These are phyloP conservation scores for Melaleuca alternifolia DNA, from an alignment of 345 rosid species.

Conservation along the genomic window DNA sequence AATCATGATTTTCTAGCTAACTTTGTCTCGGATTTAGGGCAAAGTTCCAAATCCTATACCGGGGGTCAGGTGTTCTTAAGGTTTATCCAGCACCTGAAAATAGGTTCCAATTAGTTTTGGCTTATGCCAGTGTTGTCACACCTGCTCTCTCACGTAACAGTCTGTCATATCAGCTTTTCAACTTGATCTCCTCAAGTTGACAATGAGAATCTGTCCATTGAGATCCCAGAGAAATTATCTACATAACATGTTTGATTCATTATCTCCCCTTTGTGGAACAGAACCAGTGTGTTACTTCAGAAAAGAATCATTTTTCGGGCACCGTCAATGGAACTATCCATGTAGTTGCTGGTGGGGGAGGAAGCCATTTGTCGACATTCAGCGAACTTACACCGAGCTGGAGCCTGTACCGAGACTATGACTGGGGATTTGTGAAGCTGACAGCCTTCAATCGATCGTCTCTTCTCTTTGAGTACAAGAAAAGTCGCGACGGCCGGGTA, in stretches of 20 bases:
- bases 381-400: conserved; percentile 41
- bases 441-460: conserved; percentile 69
- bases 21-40: neutral
- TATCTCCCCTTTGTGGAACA: conserved; percentile 17
- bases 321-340: conserved; percentile 65
- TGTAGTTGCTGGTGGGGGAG: conserved; percentile 86
- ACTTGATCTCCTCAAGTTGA: neutral
- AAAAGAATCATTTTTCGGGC: conserved; percentile 53
- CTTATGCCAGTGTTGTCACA: neutral
- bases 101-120: neutral
- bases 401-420: conserved; percentile 71
- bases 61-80: neutral
- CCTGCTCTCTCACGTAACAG: neutral
- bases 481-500: conserved; percentile 62
- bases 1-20: neutral
- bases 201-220: neutral
- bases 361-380: conserved; percentile 54
- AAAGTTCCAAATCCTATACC: neutral
- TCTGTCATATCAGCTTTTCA: neutral
- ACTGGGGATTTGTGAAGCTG: conserved; percentile 73
- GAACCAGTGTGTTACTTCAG: conserved; percentile 57
- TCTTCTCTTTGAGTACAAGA: conserved; percentile 85
- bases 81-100: neutral
- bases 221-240: neutral
- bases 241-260: neutral